Evolutionary conservation across 2,329 filamentous ascomycete species (phyloP).

Genomic region (Zelopaecilomyces penicillatus): DNA sequence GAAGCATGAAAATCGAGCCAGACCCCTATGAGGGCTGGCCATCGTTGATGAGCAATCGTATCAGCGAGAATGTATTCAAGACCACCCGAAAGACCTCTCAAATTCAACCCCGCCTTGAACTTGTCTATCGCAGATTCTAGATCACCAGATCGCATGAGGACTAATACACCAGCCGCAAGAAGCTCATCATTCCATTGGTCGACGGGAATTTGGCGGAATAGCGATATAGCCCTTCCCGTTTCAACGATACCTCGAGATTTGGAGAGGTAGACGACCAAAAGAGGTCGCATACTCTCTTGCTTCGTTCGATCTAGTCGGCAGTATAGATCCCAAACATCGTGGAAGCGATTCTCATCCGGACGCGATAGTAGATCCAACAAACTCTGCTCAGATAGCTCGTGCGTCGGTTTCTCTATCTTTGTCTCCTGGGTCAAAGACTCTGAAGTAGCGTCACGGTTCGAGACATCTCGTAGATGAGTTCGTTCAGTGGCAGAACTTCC

Average conservation of each 20-base stretch:
- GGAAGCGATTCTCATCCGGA: conserved; percentile 21
- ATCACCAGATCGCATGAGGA: conserved; percentile 34
- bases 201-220: conserved; percentile 32
- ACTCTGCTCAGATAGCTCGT: neutral
- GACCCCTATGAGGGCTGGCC: conserved; percentile 26
- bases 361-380: conserved; percentile 16
- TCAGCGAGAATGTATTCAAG: conserved; percentile 37
- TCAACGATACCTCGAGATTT: conserved; percentile 35
- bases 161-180: conserved; percentile 32
- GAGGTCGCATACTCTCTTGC: conserved; percentile 18
- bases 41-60: conserved; percentile 28
- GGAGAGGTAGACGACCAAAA: conserved; percentile 34
- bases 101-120: conserved; percentile 30
- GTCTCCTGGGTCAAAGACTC: too few species aligned
- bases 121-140: conserved; percentile 28
- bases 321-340: conserved; percentile 37
- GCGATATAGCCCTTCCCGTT: conserved; percentile 33
- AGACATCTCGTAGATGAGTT: too few species aligned
- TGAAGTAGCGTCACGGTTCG: too few species aligned
- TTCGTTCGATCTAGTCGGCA: conserved; percentile 25
- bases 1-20: conserved; percentile 28
- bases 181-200: conserved; percentile 32
- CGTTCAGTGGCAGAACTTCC: too few species aligned
- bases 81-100: conserved; percentile 26
- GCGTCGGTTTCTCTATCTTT: too few species aligned